These are phyloP conservation scores for Papilionanthe hybrid DNA, from an alignment of 116 monocot species.

Conservation along the genomic window DNA sequence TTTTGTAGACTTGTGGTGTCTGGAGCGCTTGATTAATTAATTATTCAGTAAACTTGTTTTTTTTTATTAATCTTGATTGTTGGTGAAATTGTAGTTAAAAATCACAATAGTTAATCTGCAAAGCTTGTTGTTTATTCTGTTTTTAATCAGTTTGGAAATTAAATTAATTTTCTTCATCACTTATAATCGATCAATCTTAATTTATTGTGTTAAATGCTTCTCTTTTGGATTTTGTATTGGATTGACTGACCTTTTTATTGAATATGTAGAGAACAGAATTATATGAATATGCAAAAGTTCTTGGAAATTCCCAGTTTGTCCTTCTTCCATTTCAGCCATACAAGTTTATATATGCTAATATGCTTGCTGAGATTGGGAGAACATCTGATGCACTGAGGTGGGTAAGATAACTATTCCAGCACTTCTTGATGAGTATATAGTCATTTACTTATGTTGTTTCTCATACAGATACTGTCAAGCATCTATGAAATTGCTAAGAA, in stretches of 20 bases:
- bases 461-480: conserved; percentile 81
- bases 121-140: not conserved
- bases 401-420: conserved; percentile 5
- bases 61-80: not conserved
- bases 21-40: not conserved
- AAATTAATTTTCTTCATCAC: conserved; percentile 2
- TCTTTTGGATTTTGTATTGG: not conserved
- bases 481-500: conserved; percentile 60
- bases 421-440: conserved; percentile 7
- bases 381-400: conserved; percentile 80
- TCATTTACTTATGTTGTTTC: not conserved
- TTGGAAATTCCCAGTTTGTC: conserved; percentile 85
- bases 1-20: not conserved
- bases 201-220: not conserved
- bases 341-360: conserved; percentile 84
- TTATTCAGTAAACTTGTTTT: not conserved
- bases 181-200: not conserved
- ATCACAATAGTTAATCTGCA: not conserved
- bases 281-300: conserved; percentile 89
- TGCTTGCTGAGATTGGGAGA: conserved; percentile 90
- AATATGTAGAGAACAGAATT: conserved; percentile 83
- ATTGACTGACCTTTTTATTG: not conserved
- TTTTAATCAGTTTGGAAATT: conserved; percentile 1
- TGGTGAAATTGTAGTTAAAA: not conserved
- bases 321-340: conserved; percentile 84